Conservation (phyloP, 1,139 yeast species). For the Eremothecium gossypii region DNA sequence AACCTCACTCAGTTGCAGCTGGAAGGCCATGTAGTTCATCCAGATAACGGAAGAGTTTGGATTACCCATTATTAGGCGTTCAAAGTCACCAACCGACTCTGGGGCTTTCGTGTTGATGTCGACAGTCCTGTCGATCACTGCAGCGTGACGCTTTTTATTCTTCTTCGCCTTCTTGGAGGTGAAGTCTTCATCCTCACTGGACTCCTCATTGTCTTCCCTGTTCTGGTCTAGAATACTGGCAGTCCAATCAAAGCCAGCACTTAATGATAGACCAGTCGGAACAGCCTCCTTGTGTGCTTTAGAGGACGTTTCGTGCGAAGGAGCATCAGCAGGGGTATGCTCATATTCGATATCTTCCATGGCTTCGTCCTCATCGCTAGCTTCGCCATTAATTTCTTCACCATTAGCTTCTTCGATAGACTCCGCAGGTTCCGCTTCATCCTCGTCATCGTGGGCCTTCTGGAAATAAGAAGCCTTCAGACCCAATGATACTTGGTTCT, state of each 20-base stretch:
- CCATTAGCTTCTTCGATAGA: slow-evolving; percentile 26
- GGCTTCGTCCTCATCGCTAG: slow-evolving; percentile 19
- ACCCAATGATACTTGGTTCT: slow-evolving; percentile 75
- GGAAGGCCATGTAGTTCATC: slow-evolving; percentile 99
- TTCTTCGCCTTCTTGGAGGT: slow-evolving; percentile 34
- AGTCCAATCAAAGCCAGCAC: slow-evolving; percentile 84
- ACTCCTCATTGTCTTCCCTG: slow-evolving; percentile 45
- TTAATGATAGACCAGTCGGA: slow-evolving; percentile 58
- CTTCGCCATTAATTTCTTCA: slow-evolving; percentile 15
- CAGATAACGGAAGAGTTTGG: slow-evolving; percentile 91
- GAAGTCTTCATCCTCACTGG: slow-evolving; percentile 44
- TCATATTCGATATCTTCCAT: slow-evolving; percentile 22
- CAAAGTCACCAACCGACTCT: slow-evolving; percentile 84
- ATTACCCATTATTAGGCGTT: slow-evolving; percentile 78
- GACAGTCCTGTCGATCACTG: slow-evolving; percentile 73
- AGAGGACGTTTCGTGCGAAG: slow-evolving; percentile 11
- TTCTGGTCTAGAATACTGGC: slow-evolving; percentile 80
- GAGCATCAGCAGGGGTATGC: slow-evolving; percentile 16
- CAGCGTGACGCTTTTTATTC: slow-evolving; percentile 39
- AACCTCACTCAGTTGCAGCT: slow-evolving; percentile 82
- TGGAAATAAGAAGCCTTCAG: slow-evolving; percentile 89
- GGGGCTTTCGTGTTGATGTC: slow-evolving; percentile 80
- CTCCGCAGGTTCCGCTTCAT: slow-evolving; percentile 26
- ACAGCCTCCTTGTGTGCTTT: slow-evolving; percentile 20
- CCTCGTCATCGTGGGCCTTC: slow-evolving; percentile 32